phyloP scores from a whole-genome alignment of 2,329 filamentous ascomycete genomes.

The Tolypocladium guangdongense region DNA sequence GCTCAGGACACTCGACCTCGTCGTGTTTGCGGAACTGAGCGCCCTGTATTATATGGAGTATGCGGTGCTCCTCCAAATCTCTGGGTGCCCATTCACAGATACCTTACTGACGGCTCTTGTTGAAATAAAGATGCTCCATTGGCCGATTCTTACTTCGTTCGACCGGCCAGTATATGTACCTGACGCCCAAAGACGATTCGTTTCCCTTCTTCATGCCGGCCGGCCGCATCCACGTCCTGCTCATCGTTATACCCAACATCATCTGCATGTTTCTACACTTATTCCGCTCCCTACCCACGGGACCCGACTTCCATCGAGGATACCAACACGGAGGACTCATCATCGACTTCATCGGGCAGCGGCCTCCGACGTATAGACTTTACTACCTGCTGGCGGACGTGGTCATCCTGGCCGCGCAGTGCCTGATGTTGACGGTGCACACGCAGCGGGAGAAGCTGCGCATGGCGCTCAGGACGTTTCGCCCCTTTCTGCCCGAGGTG shows the following conservation, averaged over 20 bases:
- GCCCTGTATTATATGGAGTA: slow-evolving; percentile 63
- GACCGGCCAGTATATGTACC: slow-evolving; percentile 49
- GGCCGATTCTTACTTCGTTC: slow-evolving; percentile 50
- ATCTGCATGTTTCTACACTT: slow-evolving; percentile 51
- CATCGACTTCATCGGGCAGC: slow-evolving; percentile 58
- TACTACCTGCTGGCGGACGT: slow-evolving; percentile 46
- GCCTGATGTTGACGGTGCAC: slow-evolving; percentile 53
- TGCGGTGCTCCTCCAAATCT: slow-evolving; percentile 10
- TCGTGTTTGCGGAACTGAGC: slow-evolving; percentile 55
- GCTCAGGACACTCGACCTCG: slow-evolving; percentile 48
- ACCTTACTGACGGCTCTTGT: not conserved
- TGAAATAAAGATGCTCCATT: slow-evolving; percentile 45
- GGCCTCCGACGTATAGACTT: slow-evolving; percentile 45
- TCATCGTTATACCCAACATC: slow-evolving; percentile 46
- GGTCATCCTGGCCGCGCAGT: slow-evolving; percentile 45
- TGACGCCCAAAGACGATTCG: slow-evolving; percentile 50
- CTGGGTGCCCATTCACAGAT: not conserved
- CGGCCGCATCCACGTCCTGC: slow-evolving; percentile 43
- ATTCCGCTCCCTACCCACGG: slow-evolving; percentile 40
- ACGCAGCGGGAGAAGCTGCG: slow-evolving; percentile 47
- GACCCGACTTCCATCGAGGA: slow-evolving; percentile 50
- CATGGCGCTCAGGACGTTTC: slow-evolving; percentile 31
- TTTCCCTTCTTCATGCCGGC: slow-evolving; percentile 46
- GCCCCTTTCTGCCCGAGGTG: slow-evolving; percentile 18
- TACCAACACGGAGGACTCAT: slow-evolving; percentile 58